phyloP scores from a whole-genome alignment of 2,329 filamentous ascomycete genomes.

The Fonsecaea nubica region DNA sequence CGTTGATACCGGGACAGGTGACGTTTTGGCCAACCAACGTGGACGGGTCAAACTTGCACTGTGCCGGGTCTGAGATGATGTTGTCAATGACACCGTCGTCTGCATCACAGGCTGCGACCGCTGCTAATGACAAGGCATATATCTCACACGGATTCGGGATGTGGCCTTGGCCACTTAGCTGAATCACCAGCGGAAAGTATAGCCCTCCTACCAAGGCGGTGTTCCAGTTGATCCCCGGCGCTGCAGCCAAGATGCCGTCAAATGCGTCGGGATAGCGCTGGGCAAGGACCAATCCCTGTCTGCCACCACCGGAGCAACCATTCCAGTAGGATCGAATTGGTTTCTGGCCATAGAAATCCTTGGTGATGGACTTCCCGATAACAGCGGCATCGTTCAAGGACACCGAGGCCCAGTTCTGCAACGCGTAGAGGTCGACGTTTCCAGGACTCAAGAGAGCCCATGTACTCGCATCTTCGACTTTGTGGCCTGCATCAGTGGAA shows the following conservation, averaged over 20 bases:
- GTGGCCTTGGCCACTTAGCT: background rate
- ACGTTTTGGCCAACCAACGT: background rate
- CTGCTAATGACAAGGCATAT: conserved; percentile 44
- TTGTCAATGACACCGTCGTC: conserved; percentile 41
- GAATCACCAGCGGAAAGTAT: background rate
- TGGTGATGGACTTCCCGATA: conserved; percentile 37
- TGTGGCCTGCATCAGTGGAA: conserved; percentile 36
- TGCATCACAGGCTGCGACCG: conserved; percentile 43
- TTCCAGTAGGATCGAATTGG: conserved; percentile 55
- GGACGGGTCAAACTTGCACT: conserved; percentile 28
- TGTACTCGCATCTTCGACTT: background rate
- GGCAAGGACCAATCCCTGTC: conserved; percentile 62
- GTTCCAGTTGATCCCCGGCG: conserved; percentile 2
- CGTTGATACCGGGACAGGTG: background rate
- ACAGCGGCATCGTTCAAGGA: conserved; percentile 46
- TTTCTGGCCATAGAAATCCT: conserved; percentile 23
- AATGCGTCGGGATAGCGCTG: conserved; percentile 34
- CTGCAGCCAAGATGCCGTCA: background rate
- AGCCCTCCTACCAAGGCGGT: background rate
- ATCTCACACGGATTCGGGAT: conserved; percentile 45
- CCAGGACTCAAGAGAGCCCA: conserved; percentile 35
- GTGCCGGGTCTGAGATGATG: conserved; percentile 35
- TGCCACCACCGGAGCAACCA: conserved; percentile 66
- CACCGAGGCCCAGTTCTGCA: conserved; percentile 46
- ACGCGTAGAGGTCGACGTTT: conserved; percentile 44